Conservation (phyloP, 805 yeast genomes). For the Barnettozyma vustinii region DNA sequence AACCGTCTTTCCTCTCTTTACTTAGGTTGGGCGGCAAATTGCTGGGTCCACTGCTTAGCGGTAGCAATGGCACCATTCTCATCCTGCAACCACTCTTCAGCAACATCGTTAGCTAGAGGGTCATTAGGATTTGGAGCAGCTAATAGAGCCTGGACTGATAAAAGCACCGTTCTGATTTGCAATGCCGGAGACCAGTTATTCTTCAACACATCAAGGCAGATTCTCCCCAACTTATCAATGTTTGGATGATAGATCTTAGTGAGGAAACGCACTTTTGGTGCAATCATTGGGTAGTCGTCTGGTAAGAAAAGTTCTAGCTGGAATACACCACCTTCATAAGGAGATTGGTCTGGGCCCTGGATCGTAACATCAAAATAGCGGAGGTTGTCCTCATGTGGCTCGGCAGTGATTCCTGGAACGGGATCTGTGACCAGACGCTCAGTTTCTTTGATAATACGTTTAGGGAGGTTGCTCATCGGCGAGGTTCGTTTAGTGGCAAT, state of each 20-base stretch:
- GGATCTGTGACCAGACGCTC: slow-evolving; percentile 91
- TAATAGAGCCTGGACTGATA: slow-evolving; percentile 87
- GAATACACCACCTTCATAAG: slow-evolving; percentile 83
- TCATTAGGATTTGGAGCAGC: slow-evolving; percentile 98
- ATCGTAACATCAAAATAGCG: slow-evolving; percentile 89
- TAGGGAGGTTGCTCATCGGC: slow-evolving; percentile 2
- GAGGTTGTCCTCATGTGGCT: slow-evolving; percentile 89
- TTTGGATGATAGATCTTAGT: slow-evolving; percentile 96
- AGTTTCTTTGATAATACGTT: slow-evolving; percentile 56
- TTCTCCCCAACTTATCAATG: slow-evolving; percentile 90
- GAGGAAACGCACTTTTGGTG: slow-evolving; percentile 91
- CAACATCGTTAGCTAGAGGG: slow-evolving; percentile 96
- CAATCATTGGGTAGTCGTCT: slow-evolving; percentile 97
- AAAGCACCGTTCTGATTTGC: slow-evolving; percentile 86
- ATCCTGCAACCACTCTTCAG: slow-evolving; percentile 90
- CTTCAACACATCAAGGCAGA: slow-evolving; percentile 91
- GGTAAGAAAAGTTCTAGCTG: slow-evolving; percentile 84
- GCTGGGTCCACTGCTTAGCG: slow-evolving; percentile 49
- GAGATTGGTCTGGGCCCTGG: slow-evolving; percentile 87
- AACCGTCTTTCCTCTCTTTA: background rate
- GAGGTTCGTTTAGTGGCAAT: background rate
- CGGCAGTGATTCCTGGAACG: slow-evolving; percentile 91
- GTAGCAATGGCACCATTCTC: slow-evolving; percentile 74
- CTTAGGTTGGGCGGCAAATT: slow-evolving; percentile 29
- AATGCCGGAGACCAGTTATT: slow-evolving; percentile 97